Evolutionary conservation across 495 filamentous ascomycete species (phyloP).

Genomic region (Aspergillus diversus): DNA sequence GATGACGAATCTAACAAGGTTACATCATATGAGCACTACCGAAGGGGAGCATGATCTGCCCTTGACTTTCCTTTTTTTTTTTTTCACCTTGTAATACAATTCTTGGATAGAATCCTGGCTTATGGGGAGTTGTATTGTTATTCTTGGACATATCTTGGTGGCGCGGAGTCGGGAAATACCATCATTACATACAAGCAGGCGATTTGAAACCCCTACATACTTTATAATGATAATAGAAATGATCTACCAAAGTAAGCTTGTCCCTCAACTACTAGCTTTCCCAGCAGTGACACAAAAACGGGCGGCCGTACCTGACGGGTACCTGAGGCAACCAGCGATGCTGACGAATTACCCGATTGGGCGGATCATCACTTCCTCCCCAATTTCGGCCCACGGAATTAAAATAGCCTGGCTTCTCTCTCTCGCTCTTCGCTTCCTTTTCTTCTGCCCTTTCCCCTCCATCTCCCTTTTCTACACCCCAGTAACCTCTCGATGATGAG

Average conservation of each 20-base stretch:
- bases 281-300: not conserved
- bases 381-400: conserved; percentile 10
- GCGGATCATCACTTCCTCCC: conserved; percentile 14
- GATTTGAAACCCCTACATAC: not conserved
- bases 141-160: conserved; percentile 13
- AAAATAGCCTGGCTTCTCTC: not conserved
- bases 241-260: too few species aligned
- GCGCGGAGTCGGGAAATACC: conserved; percentile 12
- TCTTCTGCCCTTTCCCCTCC: not conserved
- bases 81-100: not conserved
- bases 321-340: not conserved
- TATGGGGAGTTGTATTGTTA: conserved; percentile 9
- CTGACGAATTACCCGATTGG: conserved; percentile 24
- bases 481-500: not conserved
- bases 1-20: conserved; percentile 33
- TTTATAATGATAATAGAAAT: not conserved
- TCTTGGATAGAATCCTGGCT: not conserved
- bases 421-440: not conserved
- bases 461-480: not conserved
- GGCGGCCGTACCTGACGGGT: not conserved
- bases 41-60: conserved; percentile 24
- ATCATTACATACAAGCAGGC: conserved; percentile 2
- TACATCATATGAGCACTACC: conserved; percentile 49
- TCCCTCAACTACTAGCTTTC: too few species aligned
- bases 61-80: conserved; percentile 7